Percentiles rank a stretch among this genome's conserved stretches.
These are phyloP conservation scores for Bombardia bombarda DNA, from an alignment of 495 filamentous ascomycete species.

Conservation along the genomic window DNA sequence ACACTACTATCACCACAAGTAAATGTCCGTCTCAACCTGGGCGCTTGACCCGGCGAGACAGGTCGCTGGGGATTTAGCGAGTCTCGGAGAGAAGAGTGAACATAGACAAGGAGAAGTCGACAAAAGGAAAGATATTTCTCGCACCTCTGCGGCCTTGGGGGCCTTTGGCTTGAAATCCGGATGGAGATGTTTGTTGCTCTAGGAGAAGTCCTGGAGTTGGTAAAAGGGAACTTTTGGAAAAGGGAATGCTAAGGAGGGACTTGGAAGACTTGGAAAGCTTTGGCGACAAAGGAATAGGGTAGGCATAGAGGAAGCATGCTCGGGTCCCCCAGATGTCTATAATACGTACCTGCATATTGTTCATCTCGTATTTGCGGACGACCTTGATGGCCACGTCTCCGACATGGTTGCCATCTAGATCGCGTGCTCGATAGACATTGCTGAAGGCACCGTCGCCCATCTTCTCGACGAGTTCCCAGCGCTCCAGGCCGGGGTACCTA, in stretches of 20 bases:
- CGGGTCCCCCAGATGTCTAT: conserved; percentile 12
- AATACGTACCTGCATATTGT: conserved; percentile 92
- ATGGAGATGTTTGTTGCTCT: conserved; percentile 84
- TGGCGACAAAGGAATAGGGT: no score
- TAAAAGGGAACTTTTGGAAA: conserved; percentile 27
- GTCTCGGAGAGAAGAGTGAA: conserved; percentile 6
- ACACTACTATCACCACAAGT: neutral
- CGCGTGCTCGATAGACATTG: conserved; percentile 88
- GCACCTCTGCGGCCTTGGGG: conserved; percentile 95
- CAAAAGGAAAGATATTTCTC: conserved; percentile 38
- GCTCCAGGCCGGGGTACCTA: conserved; percentile 81
- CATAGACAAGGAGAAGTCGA: neutral
- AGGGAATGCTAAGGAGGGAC: conserved; percentile 13
- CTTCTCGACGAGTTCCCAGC: conserved; percentile 87
- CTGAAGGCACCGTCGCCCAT: conserved; percentile 99
- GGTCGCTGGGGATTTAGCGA: neutral
- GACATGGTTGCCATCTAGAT: conserved; percentile 55
- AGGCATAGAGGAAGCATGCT: conserved; percentile 10
- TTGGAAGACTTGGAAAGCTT: conserved; percentile 20
- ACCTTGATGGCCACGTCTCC: conserved; percentile 96
- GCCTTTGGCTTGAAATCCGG: conserved; percentile 83
- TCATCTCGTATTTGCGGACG: conserved; percentile 98
- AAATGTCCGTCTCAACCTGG: neutral
- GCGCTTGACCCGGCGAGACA: conserved; percentile 12
- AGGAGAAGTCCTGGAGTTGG: conserved; percentile 35